Base-by-base conservation (phyloP, 495 filamentous ascomycete species). In the Penicilliopsis zonata region DNA sequence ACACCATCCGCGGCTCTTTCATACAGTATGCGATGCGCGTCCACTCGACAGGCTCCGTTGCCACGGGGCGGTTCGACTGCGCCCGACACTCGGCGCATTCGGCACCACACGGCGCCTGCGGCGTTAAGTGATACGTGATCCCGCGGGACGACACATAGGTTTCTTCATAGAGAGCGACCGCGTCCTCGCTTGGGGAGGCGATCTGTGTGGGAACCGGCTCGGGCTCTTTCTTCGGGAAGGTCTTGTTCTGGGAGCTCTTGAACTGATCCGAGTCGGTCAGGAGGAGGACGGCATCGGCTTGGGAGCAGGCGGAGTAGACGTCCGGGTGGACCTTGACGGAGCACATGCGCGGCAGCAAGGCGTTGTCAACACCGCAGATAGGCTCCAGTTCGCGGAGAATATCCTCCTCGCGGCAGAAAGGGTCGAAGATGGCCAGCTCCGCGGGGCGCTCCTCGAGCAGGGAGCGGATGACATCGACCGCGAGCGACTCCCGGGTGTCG, bases 381-480 rank as follows among this genome's bases (percentile, higher is more conserved):
- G 20, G 20, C 28, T 46, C 34, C 16, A 70, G 37, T 30, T 65
- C 66, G 7, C 43, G 42, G 38, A 55, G 42, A 16, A 70, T 67
- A 29, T 67, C 52, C 20, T 61, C 49, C 21, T 50, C 44, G 18
- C 65, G 58, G 37, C 75, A 79, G 35, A 64, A 71, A 0, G 82
- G 84, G 36, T 88, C 84, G 47, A 78, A 92, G 33, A 92, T 74
- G 12, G 78, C 63, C 21, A 88, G 71, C 37, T 79, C 70, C 4
- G 49, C 55, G 13, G 72, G 71, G 27, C 67, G 57, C 48, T 83
- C 81, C 9, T 70, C 64, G 16, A 78, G 59, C 14, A 92, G 51
- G 13, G 65, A 60, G 28, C 64, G 70, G 41, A 86, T 71, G 29
- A 88, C 65, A 17, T 72, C 70, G 9, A 85, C 67, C 0, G 82